Evolutionary conservation across 2,329 filamentous ascomycete genomes (phyloP).

Genomic region (Colletotrichum magnum): DNA sequence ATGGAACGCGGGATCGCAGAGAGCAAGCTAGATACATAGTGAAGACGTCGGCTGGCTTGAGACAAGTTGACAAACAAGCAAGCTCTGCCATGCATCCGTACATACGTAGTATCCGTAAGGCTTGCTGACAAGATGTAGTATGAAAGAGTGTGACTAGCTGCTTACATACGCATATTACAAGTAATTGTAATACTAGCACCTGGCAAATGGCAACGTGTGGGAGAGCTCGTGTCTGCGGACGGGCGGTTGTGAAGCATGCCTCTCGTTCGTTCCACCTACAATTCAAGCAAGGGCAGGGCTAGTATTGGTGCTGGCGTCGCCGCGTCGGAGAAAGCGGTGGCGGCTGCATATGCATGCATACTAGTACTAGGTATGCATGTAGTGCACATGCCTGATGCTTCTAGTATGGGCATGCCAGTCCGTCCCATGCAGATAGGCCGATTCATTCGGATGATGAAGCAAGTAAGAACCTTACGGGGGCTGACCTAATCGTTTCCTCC

Average conservation of each 20-base stretch:
- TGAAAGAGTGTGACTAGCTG: conserved; percentile 10
- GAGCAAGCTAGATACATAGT: background rate
- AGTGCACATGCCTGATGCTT: background rate
- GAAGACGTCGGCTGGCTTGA: conserved; percentile 21
- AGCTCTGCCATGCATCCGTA: background rate
- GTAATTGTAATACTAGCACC: conserved; percentile 18
- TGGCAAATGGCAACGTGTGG: background rate
- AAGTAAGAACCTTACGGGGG: background rate
- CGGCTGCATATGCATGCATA: conserved; percentile 8
- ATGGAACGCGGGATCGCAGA: conserved; percentile 7
- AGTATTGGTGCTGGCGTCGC: conserved; percentile 32
- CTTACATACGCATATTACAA: conserved; percentile 18
- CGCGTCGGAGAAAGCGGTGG: conserved; percentile 36
- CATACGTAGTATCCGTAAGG: background rate
- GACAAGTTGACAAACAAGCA: conserved; percentile 6
- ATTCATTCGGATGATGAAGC: conserved; percentile 1
- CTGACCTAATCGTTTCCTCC: background rate
- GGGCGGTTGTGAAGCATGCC: conserved; percentile 11
- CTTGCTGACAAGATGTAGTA: conserved; percentile 31
- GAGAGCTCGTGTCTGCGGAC: conserved; percentile 30
- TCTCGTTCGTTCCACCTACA: conserved; percentile 17
- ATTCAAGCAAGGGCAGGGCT: conserved; percentile 9
- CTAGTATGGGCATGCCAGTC: background rate
- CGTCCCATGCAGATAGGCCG: conserved; percentile 24
- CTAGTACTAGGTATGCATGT: too few relatives aligned